Base-by-base conservation (phyloP, 345 rosid genomes). In the Arabidopsis thaliana region DNA sequence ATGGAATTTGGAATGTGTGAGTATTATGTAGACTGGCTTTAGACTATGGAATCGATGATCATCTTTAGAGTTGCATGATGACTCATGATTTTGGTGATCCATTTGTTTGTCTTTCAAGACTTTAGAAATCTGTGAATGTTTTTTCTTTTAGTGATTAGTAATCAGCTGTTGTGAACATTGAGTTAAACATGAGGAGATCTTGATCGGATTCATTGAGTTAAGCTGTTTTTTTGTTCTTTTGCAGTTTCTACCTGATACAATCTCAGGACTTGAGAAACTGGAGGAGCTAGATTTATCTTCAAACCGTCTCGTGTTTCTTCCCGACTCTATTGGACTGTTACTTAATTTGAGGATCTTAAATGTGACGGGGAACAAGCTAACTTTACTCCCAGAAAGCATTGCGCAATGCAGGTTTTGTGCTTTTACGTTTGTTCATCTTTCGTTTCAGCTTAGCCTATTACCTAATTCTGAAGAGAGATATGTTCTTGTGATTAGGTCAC, bases 241-340 rank as follows among this genome's bases (percentile, higher is more conserved):
- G 69, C 87, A 95, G 99, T 69, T 80, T 14, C 77, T 96, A 81
- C 99, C 99, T n/a, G 99, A 93, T 74, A 78, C 96, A 25, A 81
- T 96, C 73, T 88, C 89, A 13, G 96, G 88, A 53, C 71, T 96
- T 48, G 82, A 82, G 67, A 83, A 83, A 64, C 93, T 96, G 38
- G 93, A 88, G 79, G 90, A 84, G 78, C 89, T 96, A 33, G 83
- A 88, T 70, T 79, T 84, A 49, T 87, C 96, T 72, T 86, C 93
- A 72, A 96, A 96, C 71, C 77, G 77, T 11, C 62, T 93, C 63
- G 52, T 48, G 53, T 75, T 79, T 11, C 85, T 96, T 37, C 98
- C 99, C 0, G 95, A 91, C 81, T 96, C 96, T 13, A 82, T 93
- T 46, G 97, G 99, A 51, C 77, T 81, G 61, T 81, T 96, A 60